Conservation (phyloP, 306 rosid genomes). For the Citrullus colocynthis region DNA sequence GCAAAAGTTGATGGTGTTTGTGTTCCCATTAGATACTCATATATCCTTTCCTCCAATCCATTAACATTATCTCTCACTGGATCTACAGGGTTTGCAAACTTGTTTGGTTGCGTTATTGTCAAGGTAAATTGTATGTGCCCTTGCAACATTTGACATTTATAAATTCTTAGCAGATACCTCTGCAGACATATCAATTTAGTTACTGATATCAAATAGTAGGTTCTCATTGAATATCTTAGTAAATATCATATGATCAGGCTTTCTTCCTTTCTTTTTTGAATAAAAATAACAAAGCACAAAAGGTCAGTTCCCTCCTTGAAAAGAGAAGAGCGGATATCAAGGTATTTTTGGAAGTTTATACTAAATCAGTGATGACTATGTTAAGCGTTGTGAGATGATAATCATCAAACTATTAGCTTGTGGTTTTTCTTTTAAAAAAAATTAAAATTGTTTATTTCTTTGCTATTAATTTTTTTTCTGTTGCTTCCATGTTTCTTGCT, state of each 20-base stretch:
- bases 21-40: background rate
- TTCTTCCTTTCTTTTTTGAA: background rate
- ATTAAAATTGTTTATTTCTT: no score
- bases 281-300: background rate
- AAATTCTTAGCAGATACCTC: background rate
- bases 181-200: background rate
- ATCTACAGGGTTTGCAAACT: slow-evolving; percentile 81
- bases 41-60: slow-evolving; percentile 7
- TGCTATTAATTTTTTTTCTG: background rate
- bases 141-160: background rate
- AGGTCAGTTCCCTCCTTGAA: background rate
- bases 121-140: slow-evolving; percentile 28
- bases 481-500: background rate
- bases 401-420: background rate
- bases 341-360: background rate
- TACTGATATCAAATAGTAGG: background rate
- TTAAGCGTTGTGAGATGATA: background rate
- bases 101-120: slow-evolving; percentile 77
- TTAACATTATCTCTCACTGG: slow-evolving; percentile 22
- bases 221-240: background rate
- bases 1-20: background rate
- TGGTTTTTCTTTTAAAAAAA: background rate
- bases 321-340: background rate
- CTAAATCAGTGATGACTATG: background rate
- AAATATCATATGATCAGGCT: background rate